A percentile compares a stretch with the other conserved stretches of the same genome.
Evolutionary conservation across 148 eudicot species (phyloP).

Genomic region (Rhododendron simsii): DNA sequence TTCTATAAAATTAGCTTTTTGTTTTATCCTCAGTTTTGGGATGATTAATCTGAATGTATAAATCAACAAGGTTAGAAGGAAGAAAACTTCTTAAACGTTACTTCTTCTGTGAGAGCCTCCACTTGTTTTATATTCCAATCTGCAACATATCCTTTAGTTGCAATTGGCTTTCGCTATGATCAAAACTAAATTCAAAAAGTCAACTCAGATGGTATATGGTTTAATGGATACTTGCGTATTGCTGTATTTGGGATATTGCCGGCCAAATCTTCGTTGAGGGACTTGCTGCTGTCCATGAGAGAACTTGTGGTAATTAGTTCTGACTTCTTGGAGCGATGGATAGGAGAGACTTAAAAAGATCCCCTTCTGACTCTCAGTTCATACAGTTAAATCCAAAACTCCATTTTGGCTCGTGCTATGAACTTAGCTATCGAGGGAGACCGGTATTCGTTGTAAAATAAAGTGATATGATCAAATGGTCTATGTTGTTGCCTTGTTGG

Average conservation of each 20-base stretch:
- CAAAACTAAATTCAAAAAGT: neutral
- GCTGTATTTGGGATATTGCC: neutral
- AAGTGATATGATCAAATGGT: neutral
- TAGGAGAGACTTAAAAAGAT: neutral
- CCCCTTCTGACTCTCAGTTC: neutral
- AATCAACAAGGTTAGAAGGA: neutral
- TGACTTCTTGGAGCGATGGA: neutral
- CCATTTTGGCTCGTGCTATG: neutral
- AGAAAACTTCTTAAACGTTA: neutral
- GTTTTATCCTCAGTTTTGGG: neutral
- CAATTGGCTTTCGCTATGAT: neutral
- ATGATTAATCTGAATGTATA: neutral
- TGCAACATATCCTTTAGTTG: neutral
- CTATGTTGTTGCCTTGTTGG: neutral
- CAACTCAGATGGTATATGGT: neutral
- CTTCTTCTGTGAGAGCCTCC: neutral
- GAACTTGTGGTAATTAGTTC: neutral
- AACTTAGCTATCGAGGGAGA: neutral
- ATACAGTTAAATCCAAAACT: neutral
- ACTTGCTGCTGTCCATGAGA: neutral
- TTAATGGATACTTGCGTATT: neutral
- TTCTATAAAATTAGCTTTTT: neutral
- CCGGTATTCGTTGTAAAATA: neutral
- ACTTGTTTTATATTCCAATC: neutral
- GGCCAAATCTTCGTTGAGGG: neutral